Evolutionary conservation across 2,329 filamentous ascomycete species (phyloP), one percentile per base, ranked within the genome.

Genomic region (Aspergillus udagawae): DNA sequence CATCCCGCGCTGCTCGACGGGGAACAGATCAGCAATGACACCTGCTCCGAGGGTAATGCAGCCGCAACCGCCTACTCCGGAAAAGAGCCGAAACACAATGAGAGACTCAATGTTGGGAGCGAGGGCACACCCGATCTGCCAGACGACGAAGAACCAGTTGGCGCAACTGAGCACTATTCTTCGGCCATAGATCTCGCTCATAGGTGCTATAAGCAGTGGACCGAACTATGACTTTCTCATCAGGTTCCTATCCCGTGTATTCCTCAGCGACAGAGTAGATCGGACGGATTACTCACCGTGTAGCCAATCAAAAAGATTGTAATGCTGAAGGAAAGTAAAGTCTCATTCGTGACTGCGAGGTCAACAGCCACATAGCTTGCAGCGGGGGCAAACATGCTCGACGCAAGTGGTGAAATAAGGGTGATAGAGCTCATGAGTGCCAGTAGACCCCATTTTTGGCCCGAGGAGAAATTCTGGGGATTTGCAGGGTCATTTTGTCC

Each of bases 161-260:
- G 83, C 86, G 54, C 78, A 71, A 62, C 83, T 79, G 67, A 87
- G 86, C 20, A 88, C 77, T 38, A 81, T 71, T 58, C 86, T 79
- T 6, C 84, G 78, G 5, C 84, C 86, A 56, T 83, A 87, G n/a
- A 89, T 73, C 65, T 90, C 86, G 20, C 83, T 80, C 6, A 89
- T 67, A 0, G 86, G 86, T 2, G 86, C 86, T 78, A 86, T 86
- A 1, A 89, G 63, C 4, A 88, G 73, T 1, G 85, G 85, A 0
- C 85, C 84, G 55, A 86, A 60, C 50, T 65, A 58, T 20, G n/a
- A 20, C 20, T 45, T 45, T 23, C 20, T 45, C 42, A 21, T 45
- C n/a, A 38, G 32, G 6, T 6, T 38, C 32, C 32, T 38, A 38
- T 38, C 7, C 14, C 7, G 32, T 6, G 12, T 35, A 12, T 14